These are phyloP conservation scores for Bertia moriformis DNA, from an alignment of 2,329 filamentous ascomycete species.

Conservation along the genomic window DNA sequence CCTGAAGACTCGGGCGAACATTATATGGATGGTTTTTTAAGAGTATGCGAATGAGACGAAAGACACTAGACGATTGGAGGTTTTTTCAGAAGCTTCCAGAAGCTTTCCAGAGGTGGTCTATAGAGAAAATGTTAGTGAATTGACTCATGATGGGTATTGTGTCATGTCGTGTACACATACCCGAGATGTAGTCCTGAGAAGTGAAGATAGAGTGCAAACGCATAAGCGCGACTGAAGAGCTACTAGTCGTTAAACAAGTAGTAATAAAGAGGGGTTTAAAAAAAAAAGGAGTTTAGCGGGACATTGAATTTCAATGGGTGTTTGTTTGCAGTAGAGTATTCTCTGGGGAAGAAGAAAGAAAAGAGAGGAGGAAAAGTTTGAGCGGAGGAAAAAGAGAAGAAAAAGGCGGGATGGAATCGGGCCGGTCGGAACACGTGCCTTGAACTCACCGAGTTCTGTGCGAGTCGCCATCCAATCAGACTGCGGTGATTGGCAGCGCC, in stretches of 20 bases:
- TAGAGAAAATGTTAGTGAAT: background rate
- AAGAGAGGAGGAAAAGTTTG: background rate
- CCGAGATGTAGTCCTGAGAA: constrained; percentile 35
- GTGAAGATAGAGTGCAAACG: constrained; percentile 74
- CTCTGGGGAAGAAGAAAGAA: background rate
- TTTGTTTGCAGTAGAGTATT: no score
- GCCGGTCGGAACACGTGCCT: background rate
- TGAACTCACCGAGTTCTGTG: background rate
- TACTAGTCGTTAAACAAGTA: background rate
- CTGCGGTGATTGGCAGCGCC: background rate
- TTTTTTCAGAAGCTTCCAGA: background rate
- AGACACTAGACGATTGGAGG: background rate
- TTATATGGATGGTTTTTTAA: background rate
- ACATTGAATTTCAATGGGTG: no score
- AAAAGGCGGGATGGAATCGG: no score
- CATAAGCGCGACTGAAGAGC: constrained; percentile 53
- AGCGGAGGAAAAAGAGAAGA: background rate
- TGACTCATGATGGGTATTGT: no score
- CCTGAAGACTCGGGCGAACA: background rate
- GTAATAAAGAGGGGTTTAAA: background rate
- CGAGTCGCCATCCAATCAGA: background rate
- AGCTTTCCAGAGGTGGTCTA: constrained; percentile 1
- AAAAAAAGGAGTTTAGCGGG: background rate
- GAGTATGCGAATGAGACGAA: background rate
- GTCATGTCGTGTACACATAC: no score